Conservation (phyloP, 192 early-diverging fungal species). For the Umbelopsis ramanniana region DNA sequence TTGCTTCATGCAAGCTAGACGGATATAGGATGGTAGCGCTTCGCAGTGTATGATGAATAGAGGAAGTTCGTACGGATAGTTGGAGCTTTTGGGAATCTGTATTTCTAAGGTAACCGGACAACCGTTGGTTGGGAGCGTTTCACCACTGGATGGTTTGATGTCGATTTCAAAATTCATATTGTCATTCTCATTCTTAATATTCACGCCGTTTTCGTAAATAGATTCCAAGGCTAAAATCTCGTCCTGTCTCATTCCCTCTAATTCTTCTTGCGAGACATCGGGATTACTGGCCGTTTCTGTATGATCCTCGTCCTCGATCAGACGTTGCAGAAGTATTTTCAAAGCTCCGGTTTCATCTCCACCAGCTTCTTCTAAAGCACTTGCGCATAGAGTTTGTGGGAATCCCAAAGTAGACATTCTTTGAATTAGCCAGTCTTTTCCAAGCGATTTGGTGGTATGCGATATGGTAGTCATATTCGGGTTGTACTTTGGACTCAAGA, state of each 20-base stretch:
- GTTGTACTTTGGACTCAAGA: slow-evolving; percentile 55
- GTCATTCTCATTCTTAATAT: slow-evolving; percentile 36
- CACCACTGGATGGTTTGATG: slow-evolving; percentile 3
- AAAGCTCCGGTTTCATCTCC: slow-evolving; percentile 60
- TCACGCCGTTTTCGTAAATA: slow-evolving; percentile 61
- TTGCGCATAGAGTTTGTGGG: slow-evolving; percentile 49
- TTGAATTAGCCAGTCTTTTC: slow-evolving; percentile 65
- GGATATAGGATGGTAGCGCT: slow-evolving; percentile 73
- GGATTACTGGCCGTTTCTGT: slow-evolving; percentile 35
- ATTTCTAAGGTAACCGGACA: slow-evolving; percentile 54
- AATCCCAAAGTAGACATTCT: slow-evolving; percentile 66
- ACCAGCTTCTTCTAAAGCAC: slow-evolving; percentile 45
- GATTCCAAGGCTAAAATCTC: slow-evolving; percentile 69
- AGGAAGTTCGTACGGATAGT: slow-evolving; percentile 71
- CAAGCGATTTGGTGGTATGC: slow-evolving; percentile 55
- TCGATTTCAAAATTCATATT: slow-evolving; percentile 12
- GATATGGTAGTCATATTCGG: slow-evolving; percentile 55
- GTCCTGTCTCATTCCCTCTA: slow-evolving; percentile 48
- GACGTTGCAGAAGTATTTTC: slow-evolving; percentile 53
- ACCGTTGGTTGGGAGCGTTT: slow-evolving; percentile 29
- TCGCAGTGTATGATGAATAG: slow-evolving; percentile 67
- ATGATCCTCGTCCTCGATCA: slow-evolving; percentile 49
- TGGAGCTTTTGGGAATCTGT: slow-evolving; percentile 57
- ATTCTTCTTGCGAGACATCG: slow-evolving; percentile 29
- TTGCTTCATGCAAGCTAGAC: slow-evolving; percentile 57